Conservation (phyloP, 441 rosid genomes). For the Theobroma grandiflorum region DNA sequence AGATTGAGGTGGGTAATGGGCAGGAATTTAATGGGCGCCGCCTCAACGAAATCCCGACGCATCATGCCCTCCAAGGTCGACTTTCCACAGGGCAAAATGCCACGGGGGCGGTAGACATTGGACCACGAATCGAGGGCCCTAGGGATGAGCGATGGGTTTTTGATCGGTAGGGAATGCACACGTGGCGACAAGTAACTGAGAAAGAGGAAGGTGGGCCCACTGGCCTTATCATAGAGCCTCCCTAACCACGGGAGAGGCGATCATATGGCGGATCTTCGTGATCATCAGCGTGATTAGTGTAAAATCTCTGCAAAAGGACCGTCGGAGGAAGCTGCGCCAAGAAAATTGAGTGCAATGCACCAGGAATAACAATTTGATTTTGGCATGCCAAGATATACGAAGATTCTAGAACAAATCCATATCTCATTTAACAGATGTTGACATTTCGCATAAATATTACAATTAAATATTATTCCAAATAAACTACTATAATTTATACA, state of each 20-base stretch:
- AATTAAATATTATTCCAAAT: no score
- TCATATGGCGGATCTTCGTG: neutral
- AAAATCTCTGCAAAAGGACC: neutral
- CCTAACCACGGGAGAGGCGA: neutral
- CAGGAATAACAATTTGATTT: no score
- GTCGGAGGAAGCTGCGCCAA: neutral
- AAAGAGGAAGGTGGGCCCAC: neutral
- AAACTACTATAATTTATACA: no score
- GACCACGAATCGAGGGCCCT: neutral
- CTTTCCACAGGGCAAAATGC: neutral
- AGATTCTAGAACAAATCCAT: no score
- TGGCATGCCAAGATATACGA: no score
- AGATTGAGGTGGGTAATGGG: neutral
- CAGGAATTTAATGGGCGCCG: slow-evolving; percentile 26
- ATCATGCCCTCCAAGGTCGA: slow-evolving; percentile 12
- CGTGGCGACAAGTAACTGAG: slow-evolving; percentile 21
- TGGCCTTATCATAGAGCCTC: neutral
- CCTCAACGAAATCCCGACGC: slow-evolving; percentile 41
- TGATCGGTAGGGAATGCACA: neutral
- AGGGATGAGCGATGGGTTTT: neutral
- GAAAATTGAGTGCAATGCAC: no score
- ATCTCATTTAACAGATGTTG: no score
- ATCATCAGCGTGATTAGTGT: neutral
- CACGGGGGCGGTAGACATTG: neutral
- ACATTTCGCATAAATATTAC: no score